Conservation (phyloP, 805 yeast species). For the Ogataea corticis region DNA sequence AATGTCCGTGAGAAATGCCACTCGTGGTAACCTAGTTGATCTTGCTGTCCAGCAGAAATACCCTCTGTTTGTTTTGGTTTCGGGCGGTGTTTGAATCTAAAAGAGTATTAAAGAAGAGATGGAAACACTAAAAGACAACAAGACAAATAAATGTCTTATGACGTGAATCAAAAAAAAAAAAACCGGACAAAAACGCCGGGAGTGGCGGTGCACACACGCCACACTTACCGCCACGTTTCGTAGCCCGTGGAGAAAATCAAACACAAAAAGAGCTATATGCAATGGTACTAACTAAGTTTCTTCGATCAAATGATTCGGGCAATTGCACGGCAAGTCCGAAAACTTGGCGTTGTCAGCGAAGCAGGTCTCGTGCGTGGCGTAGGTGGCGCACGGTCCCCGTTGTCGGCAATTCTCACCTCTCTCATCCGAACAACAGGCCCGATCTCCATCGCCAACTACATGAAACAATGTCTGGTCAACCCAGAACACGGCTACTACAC, state of each 20-base stretch:
- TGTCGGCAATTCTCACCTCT: conserved; percentile 40
- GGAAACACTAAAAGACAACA: conserved; percentile 1
- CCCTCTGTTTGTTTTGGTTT: background rate
- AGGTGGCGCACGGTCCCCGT: background rate
- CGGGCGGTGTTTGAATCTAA: too few species aligned
- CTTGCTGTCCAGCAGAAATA: too few species aligned
- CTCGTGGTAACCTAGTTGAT: too few species aligned
- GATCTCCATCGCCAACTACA: conserved; percentile 66
- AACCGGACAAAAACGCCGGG: conserved; percentile 3
- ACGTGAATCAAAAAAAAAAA: conserved; percentile 2
- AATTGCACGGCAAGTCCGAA: too few species aligned
- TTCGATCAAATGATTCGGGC: too few species aligned
- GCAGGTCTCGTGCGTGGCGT: too few species aligned
- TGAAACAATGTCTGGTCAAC: conserved; percentile 79
- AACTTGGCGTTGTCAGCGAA: too few species aligned
- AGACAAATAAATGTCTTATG: background rate
- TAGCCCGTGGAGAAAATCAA: too few species aligned
- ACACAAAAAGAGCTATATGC: too few species aligned
- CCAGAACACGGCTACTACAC: conserved; percentile 81
- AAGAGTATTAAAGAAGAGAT: too few species aligned
- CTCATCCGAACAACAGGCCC: conserved; percentile 74
- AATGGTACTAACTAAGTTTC: too few species aligned
- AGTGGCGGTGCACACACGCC: conserved; percentile 2
- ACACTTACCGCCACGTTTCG: background rate
- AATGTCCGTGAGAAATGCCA: background rate